phyloP scores from a whole-genome alignment of 1,284 basidiomycete species.

The Heterobasidion irregulare region DNA sequence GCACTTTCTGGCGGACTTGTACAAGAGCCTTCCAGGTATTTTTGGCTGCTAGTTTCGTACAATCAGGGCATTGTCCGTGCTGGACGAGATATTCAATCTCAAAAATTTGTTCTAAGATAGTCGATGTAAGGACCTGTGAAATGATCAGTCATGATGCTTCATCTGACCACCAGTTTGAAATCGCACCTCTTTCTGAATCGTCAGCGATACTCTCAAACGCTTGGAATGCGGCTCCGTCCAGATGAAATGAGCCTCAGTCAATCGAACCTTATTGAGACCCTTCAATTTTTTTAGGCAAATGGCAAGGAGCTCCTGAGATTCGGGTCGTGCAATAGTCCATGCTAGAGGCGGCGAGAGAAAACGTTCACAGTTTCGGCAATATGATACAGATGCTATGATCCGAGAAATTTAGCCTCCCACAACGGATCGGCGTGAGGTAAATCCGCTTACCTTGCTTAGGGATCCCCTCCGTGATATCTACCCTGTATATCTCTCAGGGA shows the following conservation, averaged over 20 bases:
- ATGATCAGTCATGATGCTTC: not conserved
- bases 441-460: slow-evolving; percentile 80
- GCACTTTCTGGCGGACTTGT: slow-evolving; percentile 96
- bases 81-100: slow-evolving; percentile 96
- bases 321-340: slow-evolving; percentile 85
- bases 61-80: slow-evolving; percentile 93
- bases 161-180: not conserved
- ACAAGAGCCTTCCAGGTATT: slow-evolving; percentile 98
- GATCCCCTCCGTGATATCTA: slow-evolving; percentile 97
- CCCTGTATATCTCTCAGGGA: slow-evolving; percentile 31
- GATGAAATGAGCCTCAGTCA: slow-evolving; percentile 97
- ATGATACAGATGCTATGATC: slow-evolving; percentile 74
- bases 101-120: slow-evolving; percentile 95
- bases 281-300: slow-evolving; percentile 93
- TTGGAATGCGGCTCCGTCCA: slow-evolving; percentile 99
- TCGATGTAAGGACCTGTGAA: slow-evolving; percentile 82
- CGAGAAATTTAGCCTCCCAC: slow-evolving; percentile 2
- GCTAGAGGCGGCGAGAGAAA: slow-evolving; percentile 88
- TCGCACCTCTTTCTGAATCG: slow-evolving; percentile 93
- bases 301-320: slow-evolving; percentile 88
- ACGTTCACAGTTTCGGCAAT: slow-evolving; percentile 93
- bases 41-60: slow-evolving; percentile 90
- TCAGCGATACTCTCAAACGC: slow-evolving; percentile 87
- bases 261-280: slow-evolving; percentile 87
- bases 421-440: not conserved